Base-by-base conservation (phyloP, 176 grass and related monocot species). In the Avena atlantica region DNA sequence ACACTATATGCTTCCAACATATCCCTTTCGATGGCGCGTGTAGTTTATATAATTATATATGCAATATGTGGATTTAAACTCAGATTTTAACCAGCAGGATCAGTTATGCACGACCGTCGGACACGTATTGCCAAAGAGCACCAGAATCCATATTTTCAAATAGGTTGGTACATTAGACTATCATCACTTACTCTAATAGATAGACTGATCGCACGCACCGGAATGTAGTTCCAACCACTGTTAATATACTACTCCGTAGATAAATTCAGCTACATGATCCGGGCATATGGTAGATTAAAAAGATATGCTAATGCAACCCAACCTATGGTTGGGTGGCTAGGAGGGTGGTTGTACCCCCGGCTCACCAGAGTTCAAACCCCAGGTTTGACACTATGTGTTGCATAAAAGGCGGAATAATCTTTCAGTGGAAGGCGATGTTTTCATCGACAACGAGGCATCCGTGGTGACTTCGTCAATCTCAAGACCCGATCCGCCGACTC, bases 141-240 rank as follows among this genome's bases (percentile, higher is more conserved):
- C 57, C 74, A 48, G 56, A 20, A 59, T 15, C 2, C 20, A 66
- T 78, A 67, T 66, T 81, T 27, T 50, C 1, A 3, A n/a, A 47
- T 71, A 51, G 60, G 37, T 27, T 83, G 50, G 44, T 86, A 15
- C 50, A 52, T 72, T 81, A 50, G 37, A 40, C 8, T 60, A 86
- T 48, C 13, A 61, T 67, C 9, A 42, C 8, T 48, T 89, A 4
- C 25, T 53, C 23, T 37, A 37, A 36, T 57, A 57, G 53, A 21
- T 55, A 49, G 45, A 59, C 78, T 58, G 40, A 79, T 31, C 29
- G 27, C 79, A 36, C 50, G 57, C 24, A 90, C 63, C 51, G n/a
- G 42, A 90, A 83, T 90, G 84, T 86, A 78, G 70, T 77, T 78
- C 70, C 51, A 90, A 86, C 88, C 71, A 82, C 88, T 90, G 65